Evolutionary conservation across 148 eudicot genomes (phyloP), one percentile per base, ranked within the genome.

Genomic region (Spergularia bocconei): DNA sequence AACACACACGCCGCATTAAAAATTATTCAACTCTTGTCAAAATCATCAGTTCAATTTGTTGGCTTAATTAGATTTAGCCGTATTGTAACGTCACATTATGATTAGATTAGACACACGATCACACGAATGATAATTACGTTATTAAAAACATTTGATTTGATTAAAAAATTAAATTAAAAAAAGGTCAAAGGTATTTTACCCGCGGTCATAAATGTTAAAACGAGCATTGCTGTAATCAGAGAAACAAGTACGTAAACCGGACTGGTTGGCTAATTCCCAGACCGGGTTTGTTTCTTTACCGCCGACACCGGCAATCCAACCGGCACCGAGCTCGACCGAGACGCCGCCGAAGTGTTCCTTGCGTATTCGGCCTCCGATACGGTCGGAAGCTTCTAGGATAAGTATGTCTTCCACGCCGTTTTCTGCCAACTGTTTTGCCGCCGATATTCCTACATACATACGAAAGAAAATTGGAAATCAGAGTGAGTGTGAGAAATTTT

Each of bases 251-350:
- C 92, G 88, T 56, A 93, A 88, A 4, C 79, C 82, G 29, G 87
- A 71, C 63, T 78, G 82, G 17, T 78, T 63, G 0, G 96, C 96
- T 0, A 93, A 87, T 3, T 91, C 90, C 93, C 92, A 93, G n/a
- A 91, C 87, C 9, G 98, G 98, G 59, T 93, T 93, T 0, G 82
- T 21, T 77, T 81, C 67, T 20, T 85, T 77, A 15, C 98, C 98
- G 13, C 98, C 98, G 29, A 93, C 96, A 16, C 98, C 98, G 53
- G 91, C 96, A 16, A 93, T 84, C 98, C 98, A 93, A 11, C 98
- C 98, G 48, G 98, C 98, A 5, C 98, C 98, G 47, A 93, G 89
- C 71, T 93, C 98, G 48, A 89, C 98, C 75, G 92, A 71, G 23
- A 91, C 88, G 48, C 88, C 91, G 47, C 91, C 88, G 44, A 93